Conservation (phyloP, 2,329 filamentous ascomycete genomes). For the Aureobasidium musti region DNA sequence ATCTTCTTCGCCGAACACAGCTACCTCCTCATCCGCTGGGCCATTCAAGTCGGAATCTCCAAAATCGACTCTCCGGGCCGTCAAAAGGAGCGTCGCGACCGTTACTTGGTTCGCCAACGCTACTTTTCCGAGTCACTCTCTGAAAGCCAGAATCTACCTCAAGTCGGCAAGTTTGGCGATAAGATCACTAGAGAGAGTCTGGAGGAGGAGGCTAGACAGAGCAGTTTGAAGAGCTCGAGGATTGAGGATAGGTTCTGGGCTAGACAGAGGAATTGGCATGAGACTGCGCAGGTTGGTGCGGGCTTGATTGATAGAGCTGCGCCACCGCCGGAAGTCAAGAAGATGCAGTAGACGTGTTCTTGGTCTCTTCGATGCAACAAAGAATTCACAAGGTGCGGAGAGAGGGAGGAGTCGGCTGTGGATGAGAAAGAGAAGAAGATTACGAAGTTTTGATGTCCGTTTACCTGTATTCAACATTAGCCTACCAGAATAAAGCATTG, state of each 20-base stretch:
- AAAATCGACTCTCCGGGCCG: constrained; percentile 84
- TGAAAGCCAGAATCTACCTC: constrained; percentile 51
- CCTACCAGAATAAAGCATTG: neutral
- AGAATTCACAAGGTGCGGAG: neutral
- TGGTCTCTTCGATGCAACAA: neutral
- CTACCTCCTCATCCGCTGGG: constrained; percentile 76
- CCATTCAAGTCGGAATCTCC: constrained; percentile 69
- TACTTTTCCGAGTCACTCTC: constrained; percentile 73
- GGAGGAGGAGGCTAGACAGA: constrained; percentile 58
- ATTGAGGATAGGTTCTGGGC: constrained; percentile 57
- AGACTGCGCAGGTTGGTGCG: constrained; percentile 55
- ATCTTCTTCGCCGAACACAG: constrained; percentile 87
- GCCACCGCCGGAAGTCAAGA: constrained; percentile 30
- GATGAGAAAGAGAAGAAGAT: neutral
- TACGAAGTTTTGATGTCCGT: neutral
- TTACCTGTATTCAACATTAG: neutral
- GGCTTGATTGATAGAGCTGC: constrained; percentile 51
- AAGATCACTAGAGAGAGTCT: constrained; percentile 66
- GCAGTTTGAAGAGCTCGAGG: constrained; percentile 46
- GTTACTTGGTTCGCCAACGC: constrained; percentile 76
- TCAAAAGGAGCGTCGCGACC: constrained; percentile 79
- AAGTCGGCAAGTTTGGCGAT: constrained; percentile 53
- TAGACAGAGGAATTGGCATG: constrained; percentile 52
- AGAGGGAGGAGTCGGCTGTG: too few species aligned
- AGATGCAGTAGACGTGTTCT: constrained; percentile 28